phyloP scores from a whole-genome alignment of 768 basidiomycete genomes.

The Pulveroboletus sp. region DNA sequence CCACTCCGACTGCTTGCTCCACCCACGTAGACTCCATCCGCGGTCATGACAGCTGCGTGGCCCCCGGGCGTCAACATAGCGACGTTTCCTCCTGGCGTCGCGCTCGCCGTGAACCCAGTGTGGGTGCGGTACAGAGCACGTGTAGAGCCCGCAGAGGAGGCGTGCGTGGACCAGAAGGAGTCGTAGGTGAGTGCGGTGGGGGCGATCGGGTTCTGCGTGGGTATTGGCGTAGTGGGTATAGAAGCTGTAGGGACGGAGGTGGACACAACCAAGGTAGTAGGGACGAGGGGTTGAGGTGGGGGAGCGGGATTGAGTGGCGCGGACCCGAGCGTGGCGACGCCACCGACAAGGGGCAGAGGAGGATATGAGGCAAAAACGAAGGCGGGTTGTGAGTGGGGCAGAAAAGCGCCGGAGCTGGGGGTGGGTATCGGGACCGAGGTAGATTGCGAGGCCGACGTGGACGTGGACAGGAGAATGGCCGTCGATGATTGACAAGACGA shows the following conservation, averaged over 20 bases:
- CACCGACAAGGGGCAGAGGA: not conserved
- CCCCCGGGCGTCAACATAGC: conserved; percentile 33
- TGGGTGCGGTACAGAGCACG: conserved; percentile 31
- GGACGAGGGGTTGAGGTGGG: not conserved
- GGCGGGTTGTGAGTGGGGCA: conserved; percentile 4
- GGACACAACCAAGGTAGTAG: not conserved
- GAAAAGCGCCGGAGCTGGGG: not conserved
- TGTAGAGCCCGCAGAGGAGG: conserved; percentile 27
- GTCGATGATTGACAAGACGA: conserved; percentile 3
- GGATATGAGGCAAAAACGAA: not conserved
- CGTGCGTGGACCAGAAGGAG: conserved; percentile 59
- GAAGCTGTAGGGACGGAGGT: not conserved
- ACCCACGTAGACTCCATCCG: conserved; percentile 32
- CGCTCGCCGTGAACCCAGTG: conserved; percentile 27
- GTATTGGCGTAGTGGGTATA: conserved; percentile 3
- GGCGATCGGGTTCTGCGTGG: conserved; percentile 6
- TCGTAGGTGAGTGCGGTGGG: conserved; percentile 49
- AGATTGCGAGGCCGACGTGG: not conserved
- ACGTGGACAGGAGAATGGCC: not conserved
- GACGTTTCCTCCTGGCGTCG: conserved; percentile 23
- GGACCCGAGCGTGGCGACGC: not conserved
- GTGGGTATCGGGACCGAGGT: not conserved
- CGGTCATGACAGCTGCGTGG: conserved; percentile 29
- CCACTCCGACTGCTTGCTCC: conserved; percentile 12
- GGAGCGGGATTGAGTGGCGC: not conserved